Evolutionary conservation across 441 rosid species (phyloP).

Genomic region (Mallotus repandus): DNA sequence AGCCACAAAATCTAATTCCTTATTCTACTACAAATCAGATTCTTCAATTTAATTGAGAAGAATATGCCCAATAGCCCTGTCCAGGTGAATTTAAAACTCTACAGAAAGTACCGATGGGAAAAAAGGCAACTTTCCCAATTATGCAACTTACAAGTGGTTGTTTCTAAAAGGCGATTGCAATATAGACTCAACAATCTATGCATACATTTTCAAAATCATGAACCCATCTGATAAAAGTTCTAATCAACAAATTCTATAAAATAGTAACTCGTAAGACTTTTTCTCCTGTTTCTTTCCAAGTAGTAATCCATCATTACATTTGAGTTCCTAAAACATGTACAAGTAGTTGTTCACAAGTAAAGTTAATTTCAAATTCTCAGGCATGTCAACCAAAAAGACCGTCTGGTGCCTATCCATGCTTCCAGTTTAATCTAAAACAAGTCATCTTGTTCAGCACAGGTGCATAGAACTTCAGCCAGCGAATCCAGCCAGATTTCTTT

Average conservation of each 20-base stretch:
- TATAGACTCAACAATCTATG: not conserved
- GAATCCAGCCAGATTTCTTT: conserved; percentile 13
- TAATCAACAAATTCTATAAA: not conserved
- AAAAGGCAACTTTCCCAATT: not conserved
- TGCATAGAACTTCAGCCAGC: conserved; percentile 26
- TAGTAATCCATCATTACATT: too few species aligned
- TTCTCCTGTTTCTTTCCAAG: too few species aligned
- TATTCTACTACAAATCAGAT: not conserved
- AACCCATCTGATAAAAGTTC: too few species aligned
- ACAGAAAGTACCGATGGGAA: not conserved
- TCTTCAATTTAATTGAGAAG: not conserved
- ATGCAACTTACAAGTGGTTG: not conserved
- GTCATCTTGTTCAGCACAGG: conserved; percentile 1
- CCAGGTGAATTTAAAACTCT: not conserved
- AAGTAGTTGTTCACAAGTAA: not conserved
- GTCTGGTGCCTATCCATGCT: not conserved
- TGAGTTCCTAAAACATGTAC: not conserved
- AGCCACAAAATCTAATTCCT: not conserved
- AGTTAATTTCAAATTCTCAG: not conserved
- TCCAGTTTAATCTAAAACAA: conserved; percentile 29
- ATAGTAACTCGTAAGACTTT: not conserved
- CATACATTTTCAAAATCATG: not conserved
- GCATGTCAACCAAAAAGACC: not conserved
- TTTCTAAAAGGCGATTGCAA: not conserved
- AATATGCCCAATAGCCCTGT: not conserved